Evolutionary conservation across 176 grass and related monocot species (phyloP), one percentile per base, ranked within the genome.

Genomic region (Lolium multiflorum): DNA sequence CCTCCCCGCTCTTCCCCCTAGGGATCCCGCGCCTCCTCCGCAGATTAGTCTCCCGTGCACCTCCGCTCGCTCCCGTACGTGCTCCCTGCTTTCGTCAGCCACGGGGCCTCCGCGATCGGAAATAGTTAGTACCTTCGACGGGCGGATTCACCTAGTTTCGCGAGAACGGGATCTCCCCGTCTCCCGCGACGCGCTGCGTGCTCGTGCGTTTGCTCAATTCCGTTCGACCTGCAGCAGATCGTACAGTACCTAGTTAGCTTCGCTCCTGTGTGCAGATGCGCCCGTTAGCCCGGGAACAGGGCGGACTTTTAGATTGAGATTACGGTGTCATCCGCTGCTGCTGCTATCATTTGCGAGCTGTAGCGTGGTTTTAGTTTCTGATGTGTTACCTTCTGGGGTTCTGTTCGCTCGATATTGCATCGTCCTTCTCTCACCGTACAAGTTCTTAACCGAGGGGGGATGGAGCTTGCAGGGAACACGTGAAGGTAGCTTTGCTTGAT

Each of bases 71-170:
- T 46, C 56, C 54, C n/a, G 87, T 35, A 35, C 31, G 31, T 80
- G 76, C 67, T 74, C 66, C 66, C 44, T 71, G 24, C 55, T 62
- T 67, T 85, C 37, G 43, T 11, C 26, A 74, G 69, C 4, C 35
- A 73, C 20, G 15, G 46, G 57, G 22, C 17, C 11, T 85, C 41
- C 14, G 52, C 71, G 83, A 82, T 82, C 88, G 83, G 83, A 78
- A 74, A 16, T 6, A 20, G 49, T 35, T 75, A 21, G 16, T 24
- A 9, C 7, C 25, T 78, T 78, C 72, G 89, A 70, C 35, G 44
- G 55, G 9, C 25, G 24, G 82, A 38, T 76, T 80, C 6, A 18
- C 67, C 58, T 31, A 11, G 77, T 63, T 73, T 73, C 71, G 79
- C 18, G 28, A 20, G 79, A 54, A 25, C 83, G 25, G 71, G 54